These are phyloP conservation scores for Debaryomyces tyrocola DNA, from an alignment of 805 yeast genomes.

Conservation along the genomic window DNA sequence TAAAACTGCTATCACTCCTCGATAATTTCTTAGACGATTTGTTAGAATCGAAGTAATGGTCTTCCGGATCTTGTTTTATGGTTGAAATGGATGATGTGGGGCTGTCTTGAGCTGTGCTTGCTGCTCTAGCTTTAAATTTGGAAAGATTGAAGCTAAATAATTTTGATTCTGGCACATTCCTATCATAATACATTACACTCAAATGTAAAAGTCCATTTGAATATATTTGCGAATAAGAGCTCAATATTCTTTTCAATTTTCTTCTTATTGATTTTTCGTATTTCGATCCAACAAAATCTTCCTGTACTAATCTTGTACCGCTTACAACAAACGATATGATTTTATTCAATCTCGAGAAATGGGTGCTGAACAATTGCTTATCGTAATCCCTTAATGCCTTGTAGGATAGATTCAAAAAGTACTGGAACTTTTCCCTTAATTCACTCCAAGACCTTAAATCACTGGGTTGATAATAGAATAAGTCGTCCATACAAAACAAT, in stretches of 20 bases:
- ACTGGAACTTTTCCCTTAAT: slow-evolving; percentile 47
- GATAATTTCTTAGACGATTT: too few species aligned
- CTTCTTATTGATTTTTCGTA: slow-evolving; percentile 48
- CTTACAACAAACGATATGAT: slow-evolving; percentile 53
- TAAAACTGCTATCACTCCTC: slow-evolving; percentile 7
- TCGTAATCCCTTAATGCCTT: slow-evolving; percentile 53
- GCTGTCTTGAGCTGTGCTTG: slow-evolving; percentile 5
- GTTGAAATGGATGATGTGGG: slow-evolving; percentile 18
- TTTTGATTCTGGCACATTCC: slow-evolving; percentile 22
- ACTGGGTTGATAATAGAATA: slow-evolving; percentile 58
- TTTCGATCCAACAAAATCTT: slow-evolving; percentile 48
- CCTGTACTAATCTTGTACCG: slow-evolving; percentile 53
- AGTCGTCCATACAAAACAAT: slow-evolving; percentile 35
- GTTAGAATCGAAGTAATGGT: not conserved
- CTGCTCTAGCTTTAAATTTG: slow-evolving; percentile 17
- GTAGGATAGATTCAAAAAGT: slow-evolving; percentile 47
- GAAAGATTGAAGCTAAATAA: slow-evolving; percentile 32
- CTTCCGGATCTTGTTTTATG: slow-evolving; percentile 8
- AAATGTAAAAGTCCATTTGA: slow-evolving; percentile 66
- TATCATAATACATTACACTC: slow-evolving; percentile 36
- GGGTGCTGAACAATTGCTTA: slow-evolving; percentile 52
- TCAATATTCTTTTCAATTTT: slow-evolving; percentile 51
- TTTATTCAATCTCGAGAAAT: slow-evolving; percentile 54
- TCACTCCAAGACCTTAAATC: slow-evolving; percentile 65
- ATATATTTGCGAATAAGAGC: slow-evolving; percentile 60